Percentiles rank a stretch among this genome's conserved stretches.
Conservation (phyloP, 1,139 yeast genomes). For the Zygosaccharomyces sapae region DNA sequence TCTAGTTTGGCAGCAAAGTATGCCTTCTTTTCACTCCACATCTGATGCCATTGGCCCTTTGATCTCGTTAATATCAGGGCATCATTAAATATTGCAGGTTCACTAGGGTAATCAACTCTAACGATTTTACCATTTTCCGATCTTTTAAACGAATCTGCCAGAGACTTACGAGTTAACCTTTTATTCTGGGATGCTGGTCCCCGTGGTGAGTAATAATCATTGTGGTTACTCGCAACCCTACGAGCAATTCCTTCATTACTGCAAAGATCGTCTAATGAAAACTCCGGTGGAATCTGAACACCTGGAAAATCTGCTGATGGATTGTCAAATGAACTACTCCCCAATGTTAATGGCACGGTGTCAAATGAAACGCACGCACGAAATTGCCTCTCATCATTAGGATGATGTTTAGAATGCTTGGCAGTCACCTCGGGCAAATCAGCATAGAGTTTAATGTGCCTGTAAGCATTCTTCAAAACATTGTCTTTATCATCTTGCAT, state of each 20-base stretch:
- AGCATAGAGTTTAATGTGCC: constrained; percentile 15
- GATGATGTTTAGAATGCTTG: constrained; percentile 1
- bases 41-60: constrained; percentile 24
- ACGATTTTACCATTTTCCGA: constrained; percentile 30
- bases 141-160: constrained; percentile 20
- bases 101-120: constrained; percentile 35
- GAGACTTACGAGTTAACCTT: constrained; percentile 11
- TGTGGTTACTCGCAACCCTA: constrained; percentile 18
- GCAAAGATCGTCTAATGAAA: constrained; percentile 34
- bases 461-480: constrained; percentile 19
- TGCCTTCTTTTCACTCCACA: constrained; percentile 23
- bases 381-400: constrained; percentile 10
- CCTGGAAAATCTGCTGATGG: constrained; percentile 26
- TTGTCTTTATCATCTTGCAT: constrained; percentile 15
- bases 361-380: constrained; percentile 34
- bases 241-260: constrained; percentile 26
- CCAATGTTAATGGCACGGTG: constrained; percentile 32
- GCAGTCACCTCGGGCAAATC: background rate
- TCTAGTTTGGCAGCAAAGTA: constrained; percentile 18
- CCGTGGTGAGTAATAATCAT: constrained; percentile 16
- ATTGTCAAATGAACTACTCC: constrained; percentile 20
- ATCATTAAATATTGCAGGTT: constrained; percentile 31
- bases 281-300: constrained; percentile 27
- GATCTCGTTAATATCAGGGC: constrained; percentile 30
- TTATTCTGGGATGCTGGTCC: constrained; percentile 19